Conservation (phyloP, 2,329 filamentous ascomycete species). For the Aspergillus sp. region DNA sequence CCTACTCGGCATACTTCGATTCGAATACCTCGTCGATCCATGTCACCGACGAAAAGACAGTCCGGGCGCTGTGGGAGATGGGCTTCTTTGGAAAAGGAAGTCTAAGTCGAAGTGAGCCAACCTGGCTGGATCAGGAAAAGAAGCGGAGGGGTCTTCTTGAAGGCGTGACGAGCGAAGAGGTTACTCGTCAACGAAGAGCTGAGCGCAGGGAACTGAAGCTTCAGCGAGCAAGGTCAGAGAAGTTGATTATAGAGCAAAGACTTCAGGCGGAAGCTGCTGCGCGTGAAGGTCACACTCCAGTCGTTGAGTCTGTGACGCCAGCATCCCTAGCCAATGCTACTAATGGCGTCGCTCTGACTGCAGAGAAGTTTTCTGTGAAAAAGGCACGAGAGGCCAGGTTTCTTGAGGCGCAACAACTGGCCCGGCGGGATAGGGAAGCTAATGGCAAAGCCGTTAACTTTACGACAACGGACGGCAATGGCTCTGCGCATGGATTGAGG, state of each 20-base stretch:
- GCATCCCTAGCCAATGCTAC: slow-evolving; percentile 22
- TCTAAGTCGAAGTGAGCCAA: slow-evolving; percentile 91
- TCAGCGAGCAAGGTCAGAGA: slow-evolving; percentile 85
- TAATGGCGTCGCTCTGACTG: slow-evolving; percentile 23
- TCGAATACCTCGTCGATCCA: slow-evolving; percentile 80
- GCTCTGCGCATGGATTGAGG: slow-evolving; percentile 48
- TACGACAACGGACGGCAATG: slow-evolving; percentile 68
- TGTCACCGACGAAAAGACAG: slow-evolving; percentile 74
- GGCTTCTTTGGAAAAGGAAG: slow-evolving; percentile 97
- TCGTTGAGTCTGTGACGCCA: slow-evolving; percentile 20
- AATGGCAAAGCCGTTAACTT: slow-evolving; percentile 69
- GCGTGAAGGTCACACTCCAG: slow-evolving; percentile 29
- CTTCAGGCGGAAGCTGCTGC: slow-evolving; percentile 58
- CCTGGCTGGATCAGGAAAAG: slow-evolving; percentile 85
- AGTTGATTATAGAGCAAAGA: slow-evolving; percentile 79
- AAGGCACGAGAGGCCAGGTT: slow-evolving; percentile 38
- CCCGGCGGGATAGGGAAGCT: slow-evolving; percentile 21
- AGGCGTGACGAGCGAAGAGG: slow-evolving; percentile 76
- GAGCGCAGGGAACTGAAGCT: slow-evolving; percentile 86
- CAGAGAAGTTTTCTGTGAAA: slow-evolving; percentile 41
- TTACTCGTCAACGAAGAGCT: slow-evolving; percentile 74
- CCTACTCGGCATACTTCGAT: slow-evolving; percentile 81
- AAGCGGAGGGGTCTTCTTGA: slow-evolving; percentile 68
- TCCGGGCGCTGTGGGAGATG: slow-evolving; percentile 88
- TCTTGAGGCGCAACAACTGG: slow-evolving; percentile 28